phyloP scores from a whole-genome alignment of 1,284 basidiomycete genomes.

The Macrocystidia cucumis region DNA sequence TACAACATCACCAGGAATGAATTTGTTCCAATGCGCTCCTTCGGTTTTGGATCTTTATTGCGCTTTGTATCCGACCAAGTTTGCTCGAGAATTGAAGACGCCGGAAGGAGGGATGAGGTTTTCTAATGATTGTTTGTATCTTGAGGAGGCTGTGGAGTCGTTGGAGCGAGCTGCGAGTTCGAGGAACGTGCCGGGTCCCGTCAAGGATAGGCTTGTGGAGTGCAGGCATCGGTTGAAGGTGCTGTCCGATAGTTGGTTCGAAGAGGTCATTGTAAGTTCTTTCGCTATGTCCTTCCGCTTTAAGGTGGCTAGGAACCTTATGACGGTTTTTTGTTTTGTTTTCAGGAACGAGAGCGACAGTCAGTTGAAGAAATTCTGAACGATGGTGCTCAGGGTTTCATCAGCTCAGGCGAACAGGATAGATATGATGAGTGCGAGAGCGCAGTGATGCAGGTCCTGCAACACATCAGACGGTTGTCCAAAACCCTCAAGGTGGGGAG shows the following conservation, averaged over 20 bases:
- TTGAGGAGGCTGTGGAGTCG: conserved; percentile 42
- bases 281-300: conserved; percentile 2
- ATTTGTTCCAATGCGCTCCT: conserved; percentile 54
- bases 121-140: conserved; percentile 80
- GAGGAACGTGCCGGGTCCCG: conserved; percentile 16
- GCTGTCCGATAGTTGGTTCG: conserved; percentile 59
- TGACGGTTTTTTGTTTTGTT: conserved; percentile 6
- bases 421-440: conserved; percentile 74
- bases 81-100: conserved; percentile 44
- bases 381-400: conserved; percentile 64
- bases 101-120: conserved; percentile 69
- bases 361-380: conserved; percentile 33
- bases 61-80: conserved; percentile 73
- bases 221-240: conserved; percentile 38
- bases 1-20: too few species aligned
- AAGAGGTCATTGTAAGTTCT: conserved; percentile 54
- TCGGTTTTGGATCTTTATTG: conserved; percentile 78
- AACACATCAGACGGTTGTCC: conserved; percentile 58
- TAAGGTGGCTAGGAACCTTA: conserved; percentile 4
- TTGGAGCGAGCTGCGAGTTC: conserved; percentile 21
- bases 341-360: conserved; percentile 29
- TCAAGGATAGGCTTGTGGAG: conserved; percentile 43
- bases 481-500: conserved; percentile 78
- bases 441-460: conserved; percentile 60
- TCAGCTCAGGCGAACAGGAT: conserved; percentile 66